A percentile compares a stretch with the other conserved stretches of the same genome.
These are phyloP conservation scores for Eremothecium cymbalariae DNA, from an alignment of 1,139 yeast genomes.

Conservation along the genomic window DNA sequence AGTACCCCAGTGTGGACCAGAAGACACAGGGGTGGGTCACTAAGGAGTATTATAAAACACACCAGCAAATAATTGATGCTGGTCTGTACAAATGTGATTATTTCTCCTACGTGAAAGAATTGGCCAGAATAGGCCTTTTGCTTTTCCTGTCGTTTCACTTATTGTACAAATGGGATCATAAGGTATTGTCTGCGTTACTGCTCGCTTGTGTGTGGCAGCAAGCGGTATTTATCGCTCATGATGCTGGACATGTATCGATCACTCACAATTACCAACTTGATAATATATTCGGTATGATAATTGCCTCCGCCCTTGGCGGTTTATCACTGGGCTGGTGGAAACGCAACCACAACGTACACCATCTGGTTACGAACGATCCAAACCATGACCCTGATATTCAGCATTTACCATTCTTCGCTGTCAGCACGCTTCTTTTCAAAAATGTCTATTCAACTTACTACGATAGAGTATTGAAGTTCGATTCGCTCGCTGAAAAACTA, in stretches of 20 bases:
- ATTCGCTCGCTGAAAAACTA: constrained; percentile 49
- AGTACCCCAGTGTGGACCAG: constrained; percentile 58
- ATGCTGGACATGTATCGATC: constrained; percentile 79
- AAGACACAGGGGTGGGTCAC: constrained; percentile 54
- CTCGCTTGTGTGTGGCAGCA: constrained; percentile 88
- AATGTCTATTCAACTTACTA: constrained; percentile 74
- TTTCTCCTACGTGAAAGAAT: constrained; percentile 60
- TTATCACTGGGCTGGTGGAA: constrained; percentile 93
- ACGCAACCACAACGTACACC: constrained; percentile 85
- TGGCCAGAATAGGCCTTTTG: constrained; percentile 49
- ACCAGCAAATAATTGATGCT: constrained; percentile 44
- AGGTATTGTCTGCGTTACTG: constrained; percentile 50
- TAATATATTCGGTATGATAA: constrained; percentile 59
- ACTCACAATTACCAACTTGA: constrained; percentile 77
- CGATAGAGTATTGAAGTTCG: constrained; percentile 58
- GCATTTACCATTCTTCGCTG: constrained; percentile 86
- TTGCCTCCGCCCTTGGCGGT: constrained; percentile 83
- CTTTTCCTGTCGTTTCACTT: constrained; percentile 46
- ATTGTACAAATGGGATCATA: constrained; percentile 37
- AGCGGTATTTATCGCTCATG: constrained; percentile 79
- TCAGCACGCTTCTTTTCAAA: constrained; percentile 60
- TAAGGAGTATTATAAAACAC: constrained; percentile 52
- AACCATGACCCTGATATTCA: constrained; percentile 92
- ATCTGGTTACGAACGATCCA: constrained; percentile 80
- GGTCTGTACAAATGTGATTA: constrained; percentile 70